These are phyloP conservation scores for Tetracentron sinense DNA, from an alignment of 164 flowering plant genomes.

Conservation along the genomic window DNA sequence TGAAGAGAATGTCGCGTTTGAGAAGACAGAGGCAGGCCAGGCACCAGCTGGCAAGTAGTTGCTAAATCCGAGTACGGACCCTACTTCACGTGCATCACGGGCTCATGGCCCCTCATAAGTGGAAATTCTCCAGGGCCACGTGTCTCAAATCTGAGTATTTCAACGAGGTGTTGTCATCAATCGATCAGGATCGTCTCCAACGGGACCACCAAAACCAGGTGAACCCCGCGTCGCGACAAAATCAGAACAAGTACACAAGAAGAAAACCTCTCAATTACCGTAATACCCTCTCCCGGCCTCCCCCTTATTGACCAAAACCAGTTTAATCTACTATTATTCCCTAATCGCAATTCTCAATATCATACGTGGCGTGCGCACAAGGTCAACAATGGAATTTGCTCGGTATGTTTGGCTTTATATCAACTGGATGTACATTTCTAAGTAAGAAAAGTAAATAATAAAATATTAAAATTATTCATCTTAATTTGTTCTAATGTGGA, in stretches of 20 bases:
- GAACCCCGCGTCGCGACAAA: slow-evolving; percentile 13
- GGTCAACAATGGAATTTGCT: too few relatives aligned
- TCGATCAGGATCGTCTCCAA: slow-evolving; percentile 9
- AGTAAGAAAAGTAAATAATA: too few relatives aligned
- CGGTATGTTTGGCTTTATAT: too few relatives aligned
- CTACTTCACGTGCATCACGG: slow-evolving; percentile 26
- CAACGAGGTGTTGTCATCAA: slow-evolving; percentile 7
- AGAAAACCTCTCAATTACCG: neutral
- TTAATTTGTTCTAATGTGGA: too few relatives aligned
- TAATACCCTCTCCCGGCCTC: neutral
- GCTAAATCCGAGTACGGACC: slow-evolving; percentile 15
- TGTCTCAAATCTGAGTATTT: neutral
- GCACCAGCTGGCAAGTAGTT: neutral
- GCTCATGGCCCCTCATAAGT: neutral
- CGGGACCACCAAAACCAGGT: slow-evolving; percentile 20
- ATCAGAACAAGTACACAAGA: neutral
- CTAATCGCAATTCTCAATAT: too few relatives aligned
- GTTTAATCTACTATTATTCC: too few relatives aligned
- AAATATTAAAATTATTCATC: too few relatives aligned
- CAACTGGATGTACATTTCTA: too few relatives aligned
- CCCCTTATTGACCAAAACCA: neutral
- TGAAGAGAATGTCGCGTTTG: neutral
- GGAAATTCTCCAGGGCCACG: neutral
- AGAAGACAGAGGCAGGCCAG: neutral
- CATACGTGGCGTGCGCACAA: too few relatives aligned